Evolutionary conservation across 805 yeast species (phyloP).

Genomic region (Scheffersomyces amazonensis): DNA sequence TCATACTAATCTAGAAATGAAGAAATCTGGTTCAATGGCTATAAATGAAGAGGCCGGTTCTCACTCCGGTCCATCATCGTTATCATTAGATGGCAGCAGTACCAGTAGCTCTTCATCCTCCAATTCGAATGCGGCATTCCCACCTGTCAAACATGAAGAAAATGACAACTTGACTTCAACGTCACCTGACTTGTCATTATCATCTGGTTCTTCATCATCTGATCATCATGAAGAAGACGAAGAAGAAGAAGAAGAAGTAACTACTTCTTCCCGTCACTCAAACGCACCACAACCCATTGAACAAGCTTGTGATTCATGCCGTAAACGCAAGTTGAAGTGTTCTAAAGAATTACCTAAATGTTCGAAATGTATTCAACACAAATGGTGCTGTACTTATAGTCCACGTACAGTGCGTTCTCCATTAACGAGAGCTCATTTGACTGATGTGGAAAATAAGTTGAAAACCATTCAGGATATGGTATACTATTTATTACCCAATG

Average conservation of each 20-base stretch:
- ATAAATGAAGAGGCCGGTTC: too few relatives aligned
- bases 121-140: too few relatives aligned
- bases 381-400: constrained; percentile 74
- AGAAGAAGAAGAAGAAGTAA: neutral
- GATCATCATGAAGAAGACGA: too few relatives aligned
- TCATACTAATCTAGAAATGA: too few relatives aligned
- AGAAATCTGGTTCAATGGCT: too few relatives aligned
- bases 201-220: too few relatives aligned
- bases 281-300: constrained; percentile 35
- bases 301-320: constrained; percentile 80
- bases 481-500: constrained; percentile 27
- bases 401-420: constrained; percentile 81
- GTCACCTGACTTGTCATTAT: too few relatives aligned
- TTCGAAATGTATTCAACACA: constrained; percentile 66
- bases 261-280: too few relatives aligned
- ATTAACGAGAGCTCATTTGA: constrained; percentile 74
- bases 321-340: constrained; percentile 76
- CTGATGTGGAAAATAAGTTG: constrained; percentile 61
- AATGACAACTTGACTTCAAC: too few relatives aligned
- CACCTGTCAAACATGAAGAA: neutral
- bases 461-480: constrained; percentile 27
- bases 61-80: neutral
- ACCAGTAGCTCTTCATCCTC: too few relatives aligned
- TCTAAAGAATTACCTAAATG: constrained; percentile 78
- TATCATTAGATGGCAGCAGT: neutral